phyloP scores from a whole-genome alignment of 768 basidiomycete species.

The Pleurotus platypus region DNA sequence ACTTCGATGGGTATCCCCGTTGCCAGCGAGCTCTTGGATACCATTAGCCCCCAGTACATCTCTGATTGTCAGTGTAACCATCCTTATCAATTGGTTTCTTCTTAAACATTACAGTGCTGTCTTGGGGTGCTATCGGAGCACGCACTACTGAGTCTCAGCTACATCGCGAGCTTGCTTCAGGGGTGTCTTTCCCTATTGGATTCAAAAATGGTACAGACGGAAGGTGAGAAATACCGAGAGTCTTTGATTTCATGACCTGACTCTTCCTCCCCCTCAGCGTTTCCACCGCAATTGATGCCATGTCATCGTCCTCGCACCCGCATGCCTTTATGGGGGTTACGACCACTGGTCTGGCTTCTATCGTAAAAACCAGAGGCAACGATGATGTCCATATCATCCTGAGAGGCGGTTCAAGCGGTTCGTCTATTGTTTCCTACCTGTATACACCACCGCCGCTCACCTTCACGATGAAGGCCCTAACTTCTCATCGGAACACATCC shows the following conservation, averaged over 20 bases:
- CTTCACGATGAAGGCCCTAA: not conserved
- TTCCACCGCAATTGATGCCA: constrained; percentile 95
- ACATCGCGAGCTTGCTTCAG: constrained; percentile 83
- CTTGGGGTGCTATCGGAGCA: constrained; percentile 96
- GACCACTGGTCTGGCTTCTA: not conserved
- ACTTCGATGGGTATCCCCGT: constrained; percentile 88
- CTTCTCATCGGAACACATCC: constrained; percentile 44
- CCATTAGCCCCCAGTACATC: constrained; percentile 75
- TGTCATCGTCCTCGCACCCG: constrained; percentile 38
- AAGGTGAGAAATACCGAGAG: constrained; percentile 16
- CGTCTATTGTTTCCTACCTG: constrained; percentile 41
- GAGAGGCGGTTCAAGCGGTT: constrained; percentile 84
- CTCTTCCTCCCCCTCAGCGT: constrained; percentile 80
- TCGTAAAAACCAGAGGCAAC: constrained; percentile 58
- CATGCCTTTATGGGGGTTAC: constrained; percentile 22
- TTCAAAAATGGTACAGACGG: constrained; percentile 99
- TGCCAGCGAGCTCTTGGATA: constrained; percentile 90
- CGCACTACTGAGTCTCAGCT: constrained; percentile 92
- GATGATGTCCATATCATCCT: constrained; percentile 93
- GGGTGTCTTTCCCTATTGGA: constrained; percentile 92
- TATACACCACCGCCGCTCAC: too few relatives aligned
- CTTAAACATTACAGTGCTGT: constrained; percentile 29
- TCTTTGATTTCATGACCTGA: constrained; percentile 82
- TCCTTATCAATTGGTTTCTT: not conserved
- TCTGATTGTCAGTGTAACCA: constrained; percentile 72